A percentile compares a stretch with the other conserved stretches of the same genome.
Evolutionary conservation across 1,139 yeast genomes (phyloP).

Genomic region (Diutina catenulata): DNA sequence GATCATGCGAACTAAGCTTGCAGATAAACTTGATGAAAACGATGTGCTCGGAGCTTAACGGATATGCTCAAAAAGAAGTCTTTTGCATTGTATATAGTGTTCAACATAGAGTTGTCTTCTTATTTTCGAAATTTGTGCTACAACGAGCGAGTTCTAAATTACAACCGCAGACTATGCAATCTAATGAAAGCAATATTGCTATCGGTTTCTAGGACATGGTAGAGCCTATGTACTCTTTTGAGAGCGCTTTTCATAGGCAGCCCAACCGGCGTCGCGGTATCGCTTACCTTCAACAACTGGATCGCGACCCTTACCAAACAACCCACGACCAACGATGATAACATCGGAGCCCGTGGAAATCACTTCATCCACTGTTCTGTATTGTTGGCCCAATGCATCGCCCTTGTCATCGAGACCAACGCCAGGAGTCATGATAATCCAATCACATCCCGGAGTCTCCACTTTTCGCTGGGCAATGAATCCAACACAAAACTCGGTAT

Average conservation of each 20-base stretch:
- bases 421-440: constrained; percentile 97
- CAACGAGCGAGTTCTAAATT: too few species aligned
- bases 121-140: too few species aligned
- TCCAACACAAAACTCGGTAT: constrained; percentile 86
- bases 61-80: too few species aligned
- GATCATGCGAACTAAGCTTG: constrained; percentile 49
- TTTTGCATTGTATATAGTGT: too few species aligned
- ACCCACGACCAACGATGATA: constrained; percentile 94
- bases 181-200: too few species aligned
- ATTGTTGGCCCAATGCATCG: constrained; percentile 95
- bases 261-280: constrained; percentile 91
- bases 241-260: constrained; percentile 40
- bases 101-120: too few species aligned
- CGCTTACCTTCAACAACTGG: constrained; percentile 79
- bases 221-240: too few species aligned
- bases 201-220: too few species aligned
- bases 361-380: constrained; percentile 83
- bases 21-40: constrained; percentile 17
- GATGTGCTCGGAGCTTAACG: constrained; percentile 1
- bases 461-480: constrained; percentile 88
- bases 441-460: constrained; percentile 89
- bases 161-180: too few species aligned
- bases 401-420: constrained; percentile 97
- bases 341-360: constrained; percentile 77
- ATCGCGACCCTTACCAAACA: constrained; percentile 92